Evolutionary conservation across 805 yeast genomes (phyloP).

Genomic region (Saturnispora zaruensis): DNA sequence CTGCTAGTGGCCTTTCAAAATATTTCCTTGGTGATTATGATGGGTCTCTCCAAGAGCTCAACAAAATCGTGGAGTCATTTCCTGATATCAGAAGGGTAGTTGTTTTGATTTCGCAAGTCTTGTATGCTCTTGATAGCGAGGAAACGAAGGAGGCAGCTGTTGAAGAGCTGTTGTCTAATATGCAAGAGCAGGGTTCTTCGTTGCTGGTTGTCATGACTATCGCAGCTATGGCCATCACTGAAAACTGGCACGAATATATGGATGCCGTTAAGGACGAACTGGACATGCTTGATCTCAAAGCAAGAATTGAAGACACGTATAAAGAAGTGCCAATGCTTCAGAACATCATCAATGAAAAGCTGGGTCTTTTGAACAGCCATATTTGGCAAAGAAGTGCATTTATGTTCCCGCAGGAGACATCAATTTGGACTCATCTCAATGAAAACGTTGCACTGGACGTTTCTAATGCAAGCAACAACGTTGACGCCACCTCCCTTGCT

Average conservation of each 20-base stretch:
- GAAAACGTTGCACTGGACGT: constrained; percentile 48
- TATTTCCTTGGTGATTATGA: constrained; percentile 60
- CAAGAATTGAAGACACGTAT: constrained; percentile 38
- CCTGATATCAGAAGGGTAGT: constrained; percentile 60
- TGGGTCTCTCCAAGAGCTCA: constrained; percentile 59
- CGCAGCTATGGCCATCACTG: constrained; percentile 70
- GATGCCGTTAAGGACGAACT: constrained; percentile 61
- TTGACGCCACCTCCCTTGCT: constrained; percentile 45
- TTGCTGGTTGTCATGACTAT: constrained; percentile 59
- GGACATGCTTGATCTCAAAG: constrained; percentile 37
- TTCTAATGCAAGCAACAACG: constrained; percentile 42
- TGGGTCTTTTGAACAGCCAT: constrained; percentile 18
- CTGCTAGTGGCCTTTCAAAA: constrained; percentile 63
- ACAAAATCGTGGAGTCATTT: constrained; percentile 46
- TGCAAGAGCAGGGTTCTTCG: constrained; percentile 58
- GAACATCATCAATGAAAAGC: constrained; percentile 38
- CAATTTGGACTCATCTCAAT: constrained; percentile 63
- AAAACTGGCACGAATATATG: constrained; percentile 49
- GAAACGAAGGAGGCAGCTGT: constrained; percentile 76
- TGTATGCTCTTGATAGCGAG: constrained; percentile 66
- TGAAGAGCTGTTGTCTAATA: constrained; percentile 66
- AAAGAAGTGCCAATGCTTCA: constrained; percentile 53
- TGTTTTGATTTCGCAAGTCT: constrained; percentile 65
- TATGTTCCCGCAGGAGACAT: constrained; percentile 61
- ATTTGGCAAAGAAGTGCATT: constrained; percentile 66